phyloP scores from a whole-genome alignment of 345 rosid species.

The Arabidopsis arenosa region DNA sequence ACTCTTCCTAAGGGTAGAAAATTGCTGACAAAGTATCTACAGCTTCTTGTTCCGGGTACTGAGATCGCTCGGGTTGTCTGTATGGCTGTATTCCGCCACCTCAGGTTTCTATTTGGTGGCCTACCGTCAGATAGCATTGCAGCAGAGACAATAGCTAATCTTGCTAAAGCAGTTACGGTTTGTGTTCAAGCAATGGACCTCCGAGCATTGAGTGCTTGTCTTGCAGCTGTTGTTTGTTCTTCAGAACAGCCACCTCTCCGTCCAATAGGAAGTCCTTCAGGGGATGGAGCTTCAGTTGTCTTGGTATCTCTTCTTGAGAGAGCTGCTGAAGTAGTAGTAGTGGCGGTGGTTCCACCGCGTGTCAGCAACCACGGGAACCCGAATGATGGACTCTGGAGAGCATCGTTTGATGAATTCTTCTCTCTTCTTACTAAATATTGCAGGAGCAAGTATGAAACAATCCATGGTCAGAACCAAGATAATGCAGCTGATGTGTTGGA shows the following conservation, averaged over 20 bases:
- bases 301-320: slow-evolving; percentile 86
- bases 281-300: slow-evolving; percentile 83
- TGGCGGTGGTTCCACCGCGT: slow-evolving; percentile 48
- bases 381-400: slow-evolving; percentile 85
- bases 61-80: slow-evolving; percentile 85
- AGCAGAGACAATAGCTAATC: slow-evolving; percentile 65
- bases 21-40: slow-evolving; percentile 65
- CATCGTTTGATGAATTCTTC: slow-evolving; percentile 92
- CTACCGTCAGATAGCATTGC: slow-evolving; percentile 67
- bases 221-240: slow-evolving; percentile 97
- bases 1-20: slow-evolving; percentile 90
- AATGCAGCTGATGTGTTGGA: slow-evolving; percentile 57
- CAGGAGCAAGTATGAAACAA: slow-evolving; percentile 81
- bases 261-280: slow-evolving; percentile 87
- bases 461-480: slow-evolving; percentile 55
- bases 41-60: slow-evolving; percentile 82
- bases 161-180: slow-evolving; percentile 65
- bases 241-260: slow-evolving; percentile 97
- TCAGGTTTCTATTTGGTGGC: slow-evolving; percentile 86
- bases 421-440: slow-evolving; percentile 89
- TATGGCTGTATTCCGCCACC: slow-evolving; percentile 94
- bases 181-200: slow-evolving; percentile 86
- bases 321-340: slow-evolving; percentile 70
- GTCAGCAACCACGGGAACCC: slow-evolving; percentile 44
- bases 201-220: slow-evolving; percentile 87